Evolutionary conservation across 1,139 yeast genomes (phyloP).

Genomic region (Lodderomyces pseudojiufengensis): DNA sequence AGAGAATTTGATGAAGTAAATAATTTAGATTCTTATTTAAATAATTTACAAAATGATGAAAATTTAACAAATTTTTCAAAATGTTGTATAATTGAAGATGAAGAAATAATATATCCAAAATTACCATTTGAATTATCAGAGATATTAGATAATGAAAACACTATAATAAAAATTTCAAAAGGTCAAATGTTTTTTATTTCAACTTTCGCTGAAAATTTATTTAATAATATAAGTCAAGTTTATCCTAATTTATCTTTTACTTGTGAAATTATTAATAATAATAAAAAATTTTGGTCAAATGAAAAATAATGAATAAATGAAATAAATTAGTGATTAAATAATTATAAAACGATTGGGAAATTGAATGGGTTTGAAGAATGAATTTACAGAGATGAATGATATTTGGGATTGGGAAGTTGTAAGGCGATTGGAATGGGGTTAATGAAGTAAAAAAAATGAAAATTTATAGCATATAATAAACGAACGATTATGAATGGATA

Average conservation of each 20-base stretch:
- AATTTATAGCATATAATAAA: too few relatives aligned
- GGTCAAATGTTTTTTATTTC: constrained; percentile 86
- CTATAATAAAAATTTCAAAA: constrained; percentile 40
- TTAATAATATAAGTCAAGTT: constrained; percentile 55
- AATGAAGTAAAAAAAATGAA: too few relatives aligned
- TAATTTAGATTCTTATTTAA: constrained; percentile 45
- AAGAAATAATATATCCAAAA: constrained; percentile 26
- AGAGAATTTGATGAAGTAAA: constrained; percentile 74
- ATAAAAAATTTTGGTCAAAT: constrained; percentile 42
- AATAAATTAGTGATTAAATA: background rate
- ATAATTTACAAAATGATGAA: constrained; percentile 15
- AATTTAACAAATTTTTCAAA: constrained; percentile 9
- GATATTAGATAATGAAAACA: constrained; percentile 43
- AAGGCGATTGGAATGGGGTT: background rate
- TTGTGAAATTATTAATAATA: constrained; percentile 41
- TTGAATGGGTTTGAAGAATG: background rate
- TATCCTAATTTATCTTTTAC: constrained; percentile 58
- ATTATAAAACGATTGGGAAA: background rate
- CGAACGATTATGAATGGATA: too few relatives aligned
- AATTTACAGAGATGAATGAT: background rate
- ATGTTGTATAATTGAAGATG: background rate
- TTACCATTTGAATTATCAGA: constrained; percentile 31
- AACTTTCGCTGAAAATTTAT: constrained; percentile 76
- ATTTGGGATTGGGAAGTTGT: background rate
- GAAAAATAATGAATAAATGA: constrained; percentile 3